A percentile compares a stretch with the other conserved stretches of the same genome.
phyloP scores from a whole-genome alignment of 2,329 filamentous ascomycete genomes.

The Gaeumannomyces sp. region DNA sequence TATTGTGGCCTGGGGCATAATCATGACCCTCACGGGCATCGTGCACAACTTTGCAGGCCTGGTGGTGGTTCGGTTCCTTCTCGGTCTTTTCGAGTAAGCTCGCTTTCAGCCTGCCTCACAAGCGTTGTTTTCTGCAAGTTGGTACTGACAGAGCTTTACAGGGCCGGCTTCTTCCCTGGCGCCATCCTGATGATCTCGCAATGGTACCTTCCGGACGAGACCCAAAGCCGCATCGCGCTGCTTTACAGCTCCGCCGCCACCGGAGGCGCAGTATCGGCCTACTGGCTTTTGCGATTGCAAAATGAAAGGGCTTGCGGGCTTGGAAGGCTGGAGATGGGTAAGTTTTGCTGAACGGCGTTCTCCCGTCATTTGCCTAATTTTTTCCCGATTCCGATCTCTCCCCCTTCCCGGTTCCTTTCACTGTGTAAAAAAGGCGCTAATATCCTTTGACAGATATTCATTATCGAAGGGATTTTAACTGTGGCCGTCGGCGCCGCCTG shows the following conservation, averaged over 20 bases:
- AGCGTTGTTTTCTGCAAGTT: background rate
- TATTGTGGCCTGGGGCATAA: constrained; percentile 30
- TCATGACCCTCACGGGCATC: constrained; percentile 26
- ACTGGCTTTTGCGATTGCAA: constrained; percentile 11
- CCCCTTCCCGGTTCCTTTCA: constrained; percentile 26
- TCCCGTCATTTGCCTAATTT: no score
- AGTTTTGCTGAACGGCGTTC: constrained; percentile 19
- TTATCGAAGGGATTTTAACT: constrained; percentile 42
- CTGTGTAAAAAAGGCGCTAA: constrained; percentile 34
- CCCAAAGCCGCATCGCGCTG: constrained; percentile 13
- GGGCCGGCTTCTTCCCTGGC: constrained; percentile 26
- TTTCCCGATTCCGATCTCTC: no score
- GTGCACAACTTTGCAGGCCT: constrained; percentile 7
- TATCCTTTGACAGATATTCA: constrained; percentile 48
- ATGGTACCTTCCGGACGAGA: constrained; percentile 26
- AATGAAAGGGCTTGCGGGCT: constrained; percentile 10
- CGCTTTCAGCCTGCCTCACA: background rate
- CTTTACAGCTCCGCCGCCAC: constrained; percentile 12
- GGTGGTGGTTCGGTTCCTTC: constrained; percentile 1
- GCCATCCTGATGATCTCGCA: constrained; percentile 23
- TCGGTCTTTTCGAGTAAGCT: constrained; percentile 6
- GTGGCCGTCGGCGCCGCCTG: constrained; percentile 31
- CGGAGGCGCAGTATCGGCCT: constrained; percentile 11
- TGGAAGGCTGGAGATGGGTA: constrained; percentile 28
- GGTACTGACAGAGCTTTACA: constrained; percentile 26